These are phyloP conservation scores for Gigaspora rosea DNA, from an alignment of 192 early-diverging fungal species.

Conservation along the genomic window DNA sequence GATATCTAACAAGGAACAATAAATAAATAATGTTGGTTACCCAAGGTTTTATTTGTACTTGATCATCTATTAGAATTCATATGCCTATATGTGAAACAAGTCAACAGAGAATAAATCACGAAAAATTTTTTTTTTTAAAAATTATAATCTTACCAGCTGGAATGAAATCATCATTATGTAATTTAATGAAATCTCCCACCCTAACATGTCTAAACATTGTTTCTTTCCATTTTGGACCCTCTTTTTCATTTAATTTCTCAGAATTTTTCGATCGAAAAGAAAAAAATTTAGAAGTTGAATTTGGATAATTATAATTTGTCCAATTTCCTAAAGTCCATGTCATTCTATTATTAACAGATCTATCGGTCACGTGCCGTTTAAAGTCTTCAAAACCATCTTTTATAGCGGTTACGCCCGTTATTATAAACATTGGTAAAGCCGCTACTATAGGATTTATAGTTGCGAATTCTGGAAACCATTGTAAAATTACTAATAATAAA, in stretches of 20 bases:
- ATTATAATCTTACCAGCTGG: constrained; percentile 66
- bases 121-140: neutral
- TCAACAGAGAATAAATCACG: neutral
- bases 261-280: neutral
- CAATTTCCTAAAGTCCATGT: constrained; percentile 53
- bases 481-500: constrained; percentile 78
- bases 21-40: neutral
- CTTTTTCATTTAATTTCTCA: neutral
- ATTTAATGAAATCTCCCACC: constrained; percentile 87
- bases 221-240: constrained; percentile 49
- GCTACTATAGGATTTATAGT: constrained; percentile 74
- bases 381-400: constrained; percentile 93
- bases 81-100: neutral
- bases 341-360: constrained; percentile 67
- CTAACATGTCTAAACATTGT: constrained; percentile 70
- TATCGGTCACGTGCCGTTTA: constrained; percentile 78
- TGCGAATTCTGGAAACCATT: constrained; percentile 59
- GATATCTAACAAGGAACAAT: constrained; percentile 48
- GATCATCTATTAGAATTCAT: neutral
- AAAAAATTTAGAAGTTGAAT: neutral
- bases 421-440: constrained; percentile 77
- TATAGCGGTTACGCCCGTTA: constrained; percentile 70
- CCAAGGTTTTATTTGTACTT: neutral
- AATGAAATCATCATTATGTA: constrained; percentile 78
- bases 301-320: constrained; percentile 51